These are phyloP conservation scores for Nitzschia sp. DNA, from an alignment of 108 stramenopile genomes.

Conservation along the genomic window DNA sequence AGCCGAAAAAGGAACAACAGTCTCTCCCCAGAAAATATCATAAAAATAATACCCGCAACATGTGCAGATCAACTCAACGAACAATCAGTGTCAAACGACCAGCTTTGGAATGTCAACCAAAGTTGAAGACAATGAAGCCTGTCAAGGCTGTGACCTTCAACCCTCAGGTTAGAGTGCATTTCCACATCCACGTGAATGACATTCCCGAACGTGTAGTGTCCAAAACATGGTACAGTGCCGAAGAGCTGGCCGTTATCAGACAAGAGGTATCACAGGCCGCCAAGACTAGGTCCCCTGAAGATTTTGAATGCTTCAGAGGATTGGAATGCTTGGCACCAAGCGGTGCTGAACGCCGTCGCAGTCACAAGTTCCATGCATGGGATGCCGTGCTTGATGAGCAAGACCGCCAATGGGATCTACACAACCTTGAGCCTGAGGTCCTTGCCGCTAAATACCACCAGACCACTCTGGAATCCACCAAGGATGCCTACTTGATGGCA, in stretches of 20 bases:
- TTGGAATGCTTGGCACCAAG: conserved; percentile 31
- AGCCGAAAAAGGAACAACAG: too few species aligned
- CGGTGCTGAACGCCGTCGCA: conserved; percentile 27
- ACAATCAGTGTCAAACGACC: too few species aligned
- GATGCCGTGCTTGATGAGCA: conserved; percentile 40
- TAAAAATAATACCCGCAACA: too few species aligned
- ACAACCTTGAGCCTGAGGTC: conserved; percentile 12
- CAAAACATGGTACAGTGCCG: conserved; percentile 6
- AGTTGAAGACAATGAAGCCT: background rate
- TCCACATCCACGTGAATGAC: conserved; percentile 9
- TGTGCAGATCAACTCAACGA: too few species aligned
- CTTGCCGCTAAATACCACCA: background rate
- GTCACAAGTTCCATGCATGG: conserved; percentile 26
- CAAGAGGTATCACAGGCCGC: background rate
- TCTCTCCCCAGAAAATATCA: too few species aligned
- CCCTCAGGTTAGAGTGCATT: background rate
- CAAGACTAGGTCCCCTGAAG: background rate
- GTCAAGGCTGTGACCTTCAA: background rate
- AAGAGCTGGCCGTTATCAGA: conserved; percentile 9
- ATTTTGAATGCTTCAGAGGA: conserved; percentile 14
- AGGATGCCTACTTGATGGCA: conserved; percentile 2
- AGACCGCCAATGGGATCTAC: conserved; percentile 30
- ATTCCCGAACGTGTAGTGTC: conserved; percentile 1
- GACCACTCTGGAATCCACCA: background rate
- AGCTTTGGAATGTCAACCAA: too few species aligned